Base-by-base conservation (phyloP, 305 asterid genomes). In the Fraxinus sp. region DNA sequence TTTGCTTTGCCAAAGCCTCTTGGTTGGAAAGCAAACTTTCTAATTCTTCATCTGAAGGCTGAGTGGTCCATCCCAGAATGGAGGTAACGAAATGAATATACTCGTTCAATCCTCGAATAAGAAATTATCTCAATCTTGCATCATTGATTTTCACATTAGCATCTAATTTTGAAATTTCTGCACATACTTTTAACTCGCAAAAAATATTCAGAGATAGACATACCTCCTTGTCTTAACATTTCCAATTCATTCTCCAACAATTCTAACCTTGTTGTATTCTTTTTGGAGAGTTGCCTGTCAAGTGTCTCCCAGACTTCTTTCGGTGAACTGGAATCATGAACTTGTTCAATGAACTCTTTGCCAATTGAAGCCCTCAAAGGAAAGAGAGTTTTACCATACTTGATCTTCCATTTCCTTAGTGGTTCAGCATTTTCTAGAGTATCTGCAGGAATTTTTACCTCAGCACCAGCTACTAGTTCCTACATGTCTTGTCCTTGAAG, bases 221-320 rank as follows among this genome's bases (percentile, higher is more conserved):
- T 64, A 76, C 37, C 30, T 32, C 59, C 80, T 28, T 80, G 52
- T 7, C 30, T 72, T 35, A 72, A 3, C 16, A 16, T 26, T 14
- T 81, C 79, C n/a, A 83, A 37, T 39, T 83, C 79, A 64, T 83
- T 86, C 28, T 86, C 86, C 77, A 83, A 16, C 1, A 77, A 11
- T 3, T 80, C 36, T 6, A 77, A 43, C 8, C 84, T 39, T 10
- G 8, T 0, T 35, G 7, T 35, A 5, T 35, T 35, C 7, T 35
- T 35, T 35, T 35, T 35, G 7, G 39, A 35, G 7, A 35, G 7
- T 4, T 4, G 39, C 20, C 64, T 3, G 1, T 52, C 20, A 3
- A 52, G 64, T 3, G 7, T 52, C 64, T 10, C 16, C 59, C 18
- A 49, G 3, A 14, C 59, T 49, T 49, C 5, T 14, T 13, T 49